phyloP scores from a whole-genome alignment of 768 basidiomycete genomes.

The Termitomyces sp. region DNA sequence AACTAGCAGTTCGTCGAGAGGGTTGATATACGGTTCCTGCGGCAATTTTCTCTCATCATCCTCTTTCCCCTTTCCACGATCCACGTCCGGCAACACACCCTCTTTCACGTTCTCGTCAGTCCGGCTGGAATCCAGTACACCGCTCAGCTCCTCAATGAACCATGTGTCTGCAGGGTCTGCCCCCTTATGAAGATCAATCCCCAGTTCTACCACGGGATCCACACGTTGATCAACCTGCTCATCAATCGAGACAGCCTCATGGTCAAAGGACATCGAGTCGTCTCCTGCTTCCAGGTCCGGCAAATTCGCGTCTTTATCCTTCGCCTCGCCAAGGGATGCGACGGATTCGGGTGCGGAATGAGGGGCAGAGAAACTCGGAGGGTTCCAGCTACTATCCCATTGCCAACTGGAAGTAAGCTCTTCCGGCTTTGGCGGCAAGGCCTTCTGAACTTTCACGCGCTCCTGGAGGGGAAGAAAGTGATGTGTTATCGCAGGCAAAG shows the following conservation, averaged over 20 bases:
- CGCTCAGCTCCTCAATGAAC: slow-evolving; percentile 14
- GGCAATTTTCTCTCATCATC: not conserved
- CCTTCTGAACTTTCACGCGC: not conserved
- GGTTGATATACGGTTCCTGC: not conserved
- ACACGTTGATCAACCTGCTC: not conserved
- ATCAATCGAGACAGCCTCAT: not conserved
- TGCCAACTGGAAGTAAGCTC: slow-evolving; percentile 3
- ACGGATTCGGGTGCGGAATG: not conserved
- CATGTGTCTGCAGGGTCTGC: slow-evolving; percentile 14
- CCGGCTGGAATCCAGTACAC: slow-evolving; percentile 11
- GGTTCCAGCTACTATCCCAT: slow-evolving; percentile 12
- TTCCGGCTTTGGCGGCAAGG: not conserved
- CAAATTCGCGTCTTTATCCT: not conserved
- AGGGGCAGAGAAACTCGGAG: not conserved
- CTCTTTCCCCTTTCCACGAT: not conserved
- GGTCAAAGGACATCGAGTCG: not conserved
- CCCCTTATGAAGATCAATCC: not conserved
- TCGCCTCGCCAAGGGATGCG: not conserved
- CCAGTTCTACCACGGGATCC: not conserved
- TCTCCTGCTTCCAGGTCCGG: not conserved
- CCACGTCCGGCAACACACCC: not conserved
- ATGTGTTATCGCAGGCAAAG: not conserved
- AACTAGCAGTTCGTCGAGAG: slow-evolving; percentile 5
- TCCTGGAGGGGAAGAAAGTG: not conserved
- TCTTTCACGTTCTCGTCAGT: slow-evolving; percentile 4